Base-by-base conservation (phyloP, 2,329 filamentous ascomycete genomes). In the Coleophoma crateriformis region DNA sequence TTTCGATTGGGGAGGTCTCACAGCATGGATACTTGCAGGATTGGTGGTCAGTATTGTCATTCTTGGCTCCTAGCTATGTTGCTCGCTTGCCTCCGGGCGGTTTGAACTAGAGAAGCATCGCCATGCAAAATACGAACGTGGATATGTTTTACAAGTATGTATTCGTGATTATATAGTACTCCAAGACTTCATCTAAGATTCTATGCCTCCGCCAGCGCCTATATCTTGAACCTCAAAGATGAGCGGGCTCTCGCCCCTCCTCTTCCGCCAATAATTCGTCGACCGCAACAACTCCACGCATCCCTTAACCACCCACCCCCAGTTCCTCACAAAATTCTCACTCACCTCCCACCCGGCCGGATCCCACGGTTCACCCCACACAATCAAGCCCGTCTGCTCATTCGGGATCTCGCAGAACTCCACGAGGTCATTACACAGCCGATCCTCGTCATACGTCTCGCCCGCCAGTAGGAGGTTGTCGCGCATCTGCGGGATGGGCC, bases 311-410 rank as follows among this genome's bases (percentile, higher is more conserved):
- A 68, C 40, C 50, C 63, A 68, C 2, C 58, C 59, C 67, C 67
- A 71, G 20, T 65, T 66, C 34, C 45, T 56, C 34, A 61, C 53
- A 55, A 71, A 71, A 0, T 53, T 60, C 45, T 65, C 64, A 1
- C 63, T 68, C 13, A 69, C 58, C 53, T 71, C 68, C 69, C 68
- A 71, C 15, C 60, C 65, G 20, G 47, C 37, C 5, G 58, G 50
- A 45, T 62, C 61, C 59, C 65, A 68, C 2, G 65, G 60, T 45
- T 64, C 54, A 4, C 67, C 64, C 71, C 71, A 73, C 3, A 71
- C 60, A 2, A 73, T 56, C 8, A 68, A 15, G 5, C 66, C 65
- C 7, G 58, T 58, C 7, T 50, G 46, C 44, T 52, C 17, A 61
- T n/a, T 49, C 33, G 33, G 39, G 46, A 20, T 47, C 34, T 39